Conservation (phyloP, 116 monocot species). For the Cymodocea nodosa region DNA sequence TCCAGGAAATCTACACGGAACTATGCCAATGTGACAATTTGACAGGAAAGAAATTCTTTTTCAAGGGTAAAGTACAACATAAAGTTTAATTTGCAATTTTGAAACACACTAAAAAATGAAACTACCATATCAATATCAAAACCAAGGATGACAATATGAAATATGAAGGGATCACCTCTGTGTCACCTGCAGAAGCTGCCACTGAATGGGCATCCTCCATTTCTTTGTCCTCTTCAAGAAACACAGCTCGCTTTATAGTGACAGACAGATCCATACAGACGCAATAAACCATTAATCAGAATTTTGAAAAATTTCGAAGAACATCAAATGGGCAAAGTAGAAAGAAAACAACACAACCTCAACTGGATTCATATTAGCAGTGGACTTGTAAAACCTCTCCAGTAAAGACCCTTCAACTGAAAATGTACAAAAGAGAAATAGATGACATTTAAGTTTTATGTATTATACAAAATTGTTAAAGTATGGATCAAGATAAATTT, state of each 20-base stretch:
- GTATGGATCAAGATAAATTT: no score
- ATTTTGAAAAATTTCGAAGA: not conserved
- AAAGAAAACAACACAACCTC: slow-evolving; percentile 42
- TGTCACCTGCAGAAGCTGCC: slow-evolving; percentile 85
- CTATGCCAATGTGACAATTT: no score
- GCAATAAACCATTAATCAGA: not conserved
- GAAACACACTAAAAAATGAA: not conserved
- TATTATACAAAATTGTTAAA: no score
- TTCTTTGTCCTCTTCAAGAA: slow-evolving; percentile 82
- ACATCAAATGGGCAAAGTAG: not conserved
- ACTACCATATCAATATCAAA: no score
- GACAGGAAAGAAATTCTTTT: no score
- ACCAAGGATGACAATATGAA: not conserved
- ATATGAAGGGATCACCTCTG: slow-evolving; percentile 34
- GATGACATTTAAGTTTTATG: not conserved
- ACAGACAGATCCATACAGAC: not conserved
- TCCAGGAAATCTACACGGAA: no score
- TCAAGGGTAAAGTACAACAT: no score
- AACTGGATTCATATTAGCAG: slow-evolving; percentile 69
- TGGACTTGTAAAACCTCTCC: slow-evolving; percentile 80
- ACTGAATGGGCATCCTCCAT: slow-evolving; percentile 97
- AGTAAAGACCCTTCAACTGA: slow-evolving; percentile 79
- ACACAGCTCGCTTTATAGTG: slow-evolving; percentile 55
- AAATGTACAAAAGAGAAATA: slow-evolving; percentile 14
- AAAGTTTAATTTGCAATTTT: no score